Conservation (phyloP, 805 yeast species). For the Suhomyces kilbournensis region DNA sequence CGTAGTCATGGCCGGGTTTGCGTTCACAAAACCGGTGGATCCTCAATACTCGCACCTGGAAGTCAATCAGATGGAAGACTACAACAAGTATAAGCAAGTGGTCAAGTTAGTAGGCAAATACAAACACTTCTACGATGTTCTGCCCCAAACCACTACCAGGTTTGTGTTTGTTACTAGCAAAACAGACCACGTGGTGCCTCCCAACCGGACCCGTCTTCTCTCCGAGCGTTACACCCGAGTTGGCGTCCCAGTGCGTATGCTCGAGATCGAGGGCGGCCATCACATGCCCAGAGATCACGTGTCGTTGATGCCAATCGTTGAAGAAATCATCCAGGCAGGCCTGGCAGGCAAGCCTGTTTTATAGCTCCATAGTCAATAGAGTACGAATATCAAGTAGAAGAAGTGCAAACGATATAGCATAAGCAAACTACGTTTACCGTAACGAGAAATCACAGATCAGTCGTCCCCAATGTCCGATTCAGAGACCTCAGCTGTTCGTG, state of each 20-base stretch:
- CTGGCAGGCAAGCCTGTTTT: not conserved
- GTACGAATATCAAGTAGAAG: not conserved
- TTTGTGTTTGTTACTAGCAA: constrained; percentile 29
- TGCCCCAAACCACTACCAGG: constrained; percentile 16
- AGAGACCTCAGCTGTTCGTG: not conserved
- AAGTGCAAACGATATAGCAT: not conserved
- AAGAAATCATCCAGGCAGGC: not conserved
- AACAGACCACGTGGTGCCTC: constrained; percentile 33
- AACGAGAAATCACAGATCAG: not conserved
- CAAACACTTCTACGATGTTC: not conserved
- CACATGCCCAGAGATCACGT: not conserved
- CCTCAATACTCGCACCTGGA: constrained; percentile 9
- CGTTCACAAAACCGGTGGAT: constrained; percentile 25
- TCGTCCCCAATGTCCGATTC: not conserved
- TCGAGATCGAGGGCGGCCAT: constrained; percentile 38
- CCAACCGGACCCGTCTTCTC: constrained; percentile 26
- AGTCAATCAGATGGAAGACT: constrained; percentile 18
- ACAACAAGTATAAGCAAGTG: constrained; percentile 16
- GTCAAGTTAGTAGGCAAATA: not conserved
- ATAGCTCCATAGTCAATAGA: not conserved
- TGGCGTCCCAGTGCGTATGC: constrained; percentile 9
- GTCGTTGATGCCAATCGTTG: constrained; percentile 8
- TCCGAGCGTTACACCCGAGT: constrained; percentile 16
- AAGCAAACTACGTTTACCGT: not conserved
- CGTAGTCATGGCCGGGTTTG: constrained; percentile 34